Evolutionary conservation across 176 grass and related monocot species (phyloP).

Genomic region (Aegilops tauschii): DNA sequence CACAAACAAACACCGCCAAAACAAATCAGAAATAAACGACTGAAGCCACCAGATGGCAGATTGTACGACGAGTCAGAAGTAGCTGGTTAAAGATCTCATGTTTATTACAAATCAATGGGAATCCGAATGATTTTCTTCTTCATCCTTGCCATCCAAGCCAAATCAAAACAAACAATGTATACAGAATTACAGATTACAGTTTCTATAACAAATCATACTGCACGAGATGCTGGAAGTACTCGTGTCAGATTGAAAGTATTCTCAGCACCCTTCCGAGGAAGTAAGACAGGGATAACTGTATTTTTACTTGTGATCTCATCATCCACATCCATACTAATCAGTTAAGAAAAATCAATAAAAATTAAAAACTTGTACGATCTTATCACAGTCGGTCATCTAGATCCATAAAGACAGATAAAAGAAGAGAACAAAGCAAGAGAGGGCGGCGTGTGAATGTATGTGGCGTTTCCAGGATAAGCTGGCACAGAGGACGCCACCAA

Average conservation of each 20-base stretch:
- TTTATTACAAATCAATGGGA: constrained; percentile 38
- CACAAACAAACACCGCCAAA: fast-evolving
- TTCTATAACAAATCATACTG: too few relatives aligned
- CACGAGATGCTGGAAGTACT: too few relatives aligned
- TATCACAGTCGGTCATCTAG: background rate
- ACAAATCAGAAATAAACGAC: background rate
- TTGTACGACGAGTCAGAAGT: constrained; percentile 45
- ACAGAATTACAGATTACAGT: too few relatives aligned
- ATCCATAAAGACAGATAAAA: background rate
- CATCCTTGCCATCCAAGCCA: background rate
- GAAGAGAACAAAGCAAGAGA: too few relatives aligned
- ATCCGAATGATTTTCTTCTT: constrained; percentile 57
- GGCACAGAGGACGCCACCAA: constrained; percentile 38
- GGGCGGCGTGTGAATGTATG: constrained; percentile 13
- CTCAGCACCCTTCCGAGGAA: constrained; percentile 45
- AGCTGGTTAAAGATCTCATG: constrained; percentile 50
- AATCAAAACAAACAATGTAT: too few relatives aligned
- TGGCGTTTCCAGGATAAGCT: constrained; percentile 64
- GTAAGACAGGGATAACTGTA: constrained; percentile 89
- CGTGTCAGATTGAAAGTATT: constrained; percentile 44
- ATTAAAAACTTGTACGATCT: too few relatives aligned
- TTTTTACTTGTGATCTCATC: constrained; percentile 48
- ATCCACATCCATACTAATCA: constrained; percentile 25
- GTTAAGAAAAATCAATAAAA: too few relatives aligned
- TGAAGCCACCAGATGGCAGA: background rate